These are phyloP conservation scores for Mercurialis annua DNA, from an alignment of 345 rosid genomes.

Conservation along the genomic window DNA sequence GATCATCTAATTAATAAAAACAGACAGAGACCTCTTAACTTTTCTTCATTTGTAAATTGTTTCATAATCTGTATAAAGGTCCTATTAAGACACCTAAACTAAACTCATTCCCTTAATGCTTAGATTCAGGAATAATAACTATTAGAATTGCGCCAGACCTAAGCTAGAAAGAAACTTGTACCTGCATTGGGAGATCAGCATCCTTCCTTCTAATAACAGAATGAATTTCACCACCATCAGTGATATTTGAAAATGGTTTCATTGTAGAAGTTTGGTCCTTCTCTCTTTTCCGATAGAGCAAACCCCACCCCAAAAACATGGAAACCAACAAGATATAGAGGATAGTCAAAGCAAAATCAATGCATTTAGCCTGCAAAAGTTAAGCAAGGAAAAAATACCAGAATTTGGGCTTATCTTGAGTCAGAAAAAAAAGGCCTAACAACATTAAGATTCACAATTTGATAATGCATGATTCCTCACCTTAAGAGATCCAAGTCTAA, in stretches of 20 bases:
- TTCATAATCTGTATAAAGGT: neutral
- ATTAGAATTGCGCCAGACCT: neutral
- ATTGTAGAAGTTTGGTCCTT: constrained; percentile 46
- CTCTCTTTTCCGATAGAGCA: constrained; percentile 53
- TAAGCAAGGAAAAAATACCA: constrained; percentile 26
- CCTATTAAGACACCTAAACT: neutral
- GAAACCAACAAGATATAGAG: constrained; percentile 69
- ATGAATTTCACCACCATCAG: constrained; percentile 38
- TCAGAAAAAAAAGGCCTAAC: neutral
- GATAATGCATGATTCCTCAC: constrained; percentile 31
- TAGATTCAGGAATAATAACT: constrained; percentile 6
- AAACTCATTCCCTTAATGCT: neutral
- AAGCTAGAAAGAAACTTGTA: constrained; percentile 18
- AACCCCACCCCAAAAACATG: constrained; percentile 75
- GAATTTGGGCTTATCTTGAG: neutral
- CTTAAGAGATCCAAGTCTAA: constrained; percentile 71
- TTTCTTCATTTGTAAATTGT: neutral
- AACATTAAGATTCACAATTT: neutral
- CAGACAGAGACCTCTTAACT: neutral
- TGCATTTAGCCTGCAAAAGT: constrained; percentile 71
- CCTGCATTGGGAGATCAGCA: constrained; percentile 66
- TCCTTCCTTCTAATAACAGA: constrained; percentile 48
- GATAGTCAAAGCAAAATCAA: constrained; percentile 67
- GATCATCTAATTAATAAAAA: constrained; percentile 7
- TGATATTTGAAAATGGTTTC: constrained; percentile 41